phyloP scores from a whole-genome alignment of 2,329 filamentous ascomycete species.

The Scopulariopsis brevicaulis region DNA sequence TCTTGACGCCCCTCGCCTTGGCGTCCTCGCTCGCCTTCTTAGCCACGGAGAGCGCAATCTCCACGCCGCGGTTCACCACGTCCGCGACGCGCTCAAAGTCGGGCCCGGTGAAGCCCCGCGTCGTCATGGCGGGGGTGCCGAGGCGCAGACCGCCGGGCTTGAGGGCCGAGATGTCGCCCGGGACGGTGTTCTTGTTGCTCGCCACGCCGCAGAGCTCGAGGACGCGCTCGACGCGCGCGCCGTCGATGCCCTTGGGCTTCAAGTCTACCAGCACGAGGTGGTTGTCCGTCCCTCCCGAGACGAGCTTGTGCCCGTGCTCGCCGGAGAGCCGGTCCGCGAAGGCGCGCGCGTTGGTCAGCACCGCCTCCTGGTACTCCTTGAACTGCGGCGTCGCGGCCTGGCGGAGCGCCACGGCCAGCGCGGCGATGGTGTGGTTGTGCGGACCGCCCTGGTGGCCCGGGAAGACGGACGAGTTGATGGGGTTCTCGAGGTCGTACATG shows the following conservation, averaged over 20 bases:
- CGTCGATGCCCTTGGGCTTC: conserved; percentile 79
- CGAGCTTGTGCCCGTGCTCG: conserved; percentile 74
- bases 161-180: conserved; percentile 86
- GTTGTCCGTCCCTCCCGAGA: conserved; percentile 92
- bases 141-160: conserved; percentile 89
- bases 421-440: conserved; percentile 98
- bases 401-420: conserved; percentile 85
- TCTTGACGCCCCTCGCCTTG: conserved; percentile 55
- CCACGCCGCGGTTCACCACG: conserved; percentile 74
- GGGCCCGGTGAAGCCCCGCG: conserved; percentile 79
- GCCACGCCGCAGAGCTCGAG: conserved; percentile 89
- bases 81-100: conserved; percentile 83
- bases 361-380: conserved; percentile 81
- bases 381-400: conserved; percentile 86
- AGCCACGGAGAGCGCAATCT: conserved; percentile 66
- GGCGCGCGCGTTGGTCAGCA: conserved; percentile 82
- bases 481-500: conserved; percentile 79
- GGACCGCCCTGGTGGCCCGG: conserved; percentile 96
- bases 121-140: conserved; percentile 96
- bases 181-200: conserved; percentile 99
- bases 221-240: conserved; percentile 78
- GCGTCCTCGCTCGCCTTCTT: conserved; percentile 58
- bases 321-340: conserved; percentile 59
- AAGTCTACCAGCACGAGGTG: conserved; percentile 90
- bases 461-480: conserved; percentile 96